Conservation (phyloP, 2,329 filamentous ascomycete species). For the Aspergillus calidoustus region DNA sequence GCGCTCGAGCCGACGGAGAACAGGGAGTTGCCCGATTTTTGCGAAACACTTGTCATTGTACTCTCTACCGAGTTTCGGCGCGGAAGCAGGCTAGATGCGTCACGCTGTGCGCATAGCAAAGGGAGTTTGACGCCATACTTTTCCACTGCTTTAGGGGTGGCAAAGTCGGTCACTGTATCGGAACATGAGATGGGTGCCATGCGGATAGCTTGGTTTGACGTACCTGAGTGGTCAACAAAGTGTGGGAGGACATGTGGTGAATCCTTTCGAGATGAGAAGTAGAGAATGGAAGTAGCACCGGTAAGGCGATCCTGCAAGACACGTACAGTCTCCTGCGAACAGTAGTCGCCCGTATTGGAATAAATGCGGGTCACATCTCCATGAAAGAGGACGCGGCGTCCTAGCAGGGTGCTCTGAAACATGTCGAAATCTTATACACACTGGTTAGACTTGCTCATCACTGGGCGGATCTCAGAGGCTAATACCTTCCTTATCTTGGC, state of each 20-base stretch:
- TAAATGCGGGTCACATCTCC: constrained; percentile 14
- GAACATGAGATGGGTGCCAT: not conserved
- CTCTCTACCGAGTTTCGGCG: constrained; percentile 19
- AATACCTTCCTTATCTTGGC: constrained; percentile 13
- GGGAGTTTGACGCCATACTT: constrained; percentile 4
- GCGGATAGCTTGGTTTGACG: not conserved
- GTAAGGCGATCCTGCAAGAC: constrained; percentile 9
- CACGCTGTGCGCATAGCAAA: not conserved
- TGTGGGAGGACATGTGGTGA: not conserved
- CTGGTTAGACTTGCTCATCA: not conserved
- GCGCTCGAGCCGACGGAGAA: not conserved
- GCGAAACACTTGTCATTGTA: constrained; percentile 7
- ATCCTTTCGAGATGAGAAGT: constrained; percentile 8
- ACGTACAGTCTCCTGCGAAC: constrained; percentile 15
- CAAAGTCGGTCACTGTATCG: constrained; percentile 9
- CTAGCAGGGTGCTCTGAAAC: constrained; percentile 13
- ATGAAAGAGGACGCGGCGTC: constrained; percentile 4
- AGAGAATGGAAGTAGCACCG: not conserved
- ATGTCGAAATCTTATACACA: constrained; percentile 7
- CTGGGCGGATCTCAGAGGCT: not conserved
- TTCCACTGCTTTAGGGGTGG: not conserved
- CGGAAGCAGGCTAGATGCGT: not conserved
- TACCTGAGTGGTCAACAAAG: constrained; percentile 10
- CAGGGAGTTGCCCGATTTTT: constrained; percentile 8
- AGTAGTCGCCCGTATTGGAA: constrained; percentile 9